phyloP scores from a whole-genome alignment of 768 basidiomycete species.

The Rhizopogon vesiculosus region DNA sequence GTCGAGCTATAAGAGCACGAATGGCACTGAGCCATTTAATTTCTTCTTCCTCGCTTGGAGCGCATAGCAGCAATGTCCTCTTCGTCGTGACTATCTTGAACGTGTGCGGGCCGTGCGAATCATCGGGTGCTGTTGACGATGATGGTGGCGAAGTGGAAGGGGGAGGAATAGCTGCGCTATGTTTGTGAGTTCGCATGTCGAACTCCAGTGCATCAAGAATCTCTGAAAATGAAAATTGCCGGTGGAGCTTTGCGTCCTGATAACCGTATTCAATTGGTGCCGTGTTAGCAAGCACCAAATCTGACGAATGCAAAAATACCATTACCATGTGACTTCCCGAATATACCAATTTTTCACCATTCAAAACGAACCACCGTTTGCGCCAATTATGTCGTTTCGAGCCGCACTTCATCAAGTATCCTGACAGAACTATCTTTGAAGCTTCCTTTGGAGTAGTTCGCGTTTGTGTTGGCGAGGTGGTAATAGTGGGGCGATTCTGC shows the following conservation, averaged over 20 bases:
- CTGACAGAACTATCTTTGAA: constrained; percentile 77
- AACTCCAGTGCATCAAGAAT: constrained; percentile 93
- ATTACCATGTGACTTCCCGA: constrained; percentile 93
- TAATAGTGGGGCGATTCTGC: constrained; percentile 35
- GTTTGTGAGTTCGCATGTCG: constrained; percentile 54
- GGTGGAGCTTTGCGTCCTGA: constrained; percentile 87
- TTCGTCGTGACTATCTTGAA: constrained; percentile 98
- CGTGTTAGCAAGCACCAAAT: constrained; percentile 6
- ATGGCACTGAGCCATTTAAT: constrained; percentile 97
- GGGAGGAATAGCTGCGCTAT: constrained; percentile 32
- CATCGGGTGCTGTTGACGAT: constrained; percentile 31
- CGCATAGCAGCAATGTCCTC: constrained; percentile 82
- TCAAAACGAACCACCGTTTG: constrained; percentile 96
- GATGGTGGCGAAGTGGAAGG: constrained; percentile 27
- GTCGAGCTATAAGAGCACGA: constrained; percentile 80
- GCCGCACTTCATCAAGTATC: constrained; percentile 96
- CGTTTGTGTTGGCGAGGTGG: constrained; percentile 42
- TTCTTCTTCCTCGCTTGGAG: constrained; percentile 96
- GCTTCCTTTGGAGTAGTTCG: constrained; percentile 44
- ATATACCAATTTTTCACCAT: constrained; percentile 83
- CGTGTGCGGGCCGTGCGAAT: constrained; percentile 49
- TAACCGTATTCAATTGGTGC: constrained; percentile 4
- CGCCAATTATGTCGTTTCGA: constrained; percentile 92
- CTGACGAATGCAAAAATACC: constrained; percentile 14
- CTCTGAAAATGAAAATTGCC: constrained; percentile 77